Percentiles rank a stretch among this genome's conserved stretches.
These are phyloP conservation scores for Aspergillus sp. DNA, from an alignment of 2,329 filamentous ascomycete species.

Conservation along the genomic window DNA sequence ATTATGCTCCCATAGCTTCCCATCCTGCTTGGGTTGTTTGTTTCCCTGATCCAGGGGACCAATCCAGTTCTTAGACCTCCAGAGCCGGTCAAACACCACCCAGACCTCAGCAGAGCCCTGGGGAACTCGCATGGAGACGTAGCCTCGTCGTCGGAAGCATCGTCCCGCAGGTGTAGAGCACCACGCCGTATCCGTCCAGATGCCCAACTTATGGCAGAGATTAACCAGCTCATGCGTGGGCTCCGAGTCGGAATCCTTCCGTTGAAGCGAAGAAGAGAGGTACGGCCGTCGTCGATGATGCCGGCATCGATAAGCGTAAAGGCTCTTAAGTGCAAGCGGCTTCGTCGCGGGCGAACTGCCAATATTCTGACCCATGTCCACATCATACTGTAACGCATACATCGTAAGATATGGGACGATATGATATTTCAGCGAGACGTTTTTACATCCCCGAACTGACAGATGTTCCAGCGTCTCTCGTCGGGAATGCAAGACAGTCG, in stretches of 20 bases:
- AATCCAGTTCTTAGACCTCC: slow-evolving; percentile 53
- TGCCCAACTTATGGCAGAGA: slow-evolving; percentile 50
- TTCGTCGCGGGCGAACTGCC: slow-evolving; percentile 26
- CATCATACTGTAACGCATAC: slow-evolving; percentile 37
- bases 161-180: slow-evolving; percentile 51
- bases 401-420: slow-evolving; percentile 51
- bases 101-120: slow-evolving; percentile 51
- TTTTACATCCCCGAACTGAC: slow-evolving; percentile 55
- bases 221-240: slow-evolving; percentile 54
- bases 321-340: slow-evolving; percentile 48
- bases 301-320: slow-evolving; percentile 56
- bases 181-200: slow-evolving; percentile 56
- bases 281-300: slow-evolving; percentile 54
- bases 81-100: slow-evolving; percentile 55
- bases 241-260: slow-evolving; percentile 52
- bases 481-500: slow-evolving; percentile 47
- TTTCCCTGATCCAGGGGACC: slow-evolving; percentile 32
- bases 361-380: slow-evolving; percentile 36
- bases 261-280: slow-evolving; percentile 46
- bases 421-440: slow-evolving; percentile 57
- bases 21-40: slow-evolving; percentile 36
- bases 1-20: slow-evolving; percentile 48
- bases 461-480: slow-evolving; percentile 50
- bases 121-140: slow-evolving; percentile 48
- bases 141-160: slow-evolving; percentile 49